These are phyloP conservation scores for Malus hybrid DNA, from an alignment of 331 rosid genomes.

Conservation along the genomic window DNA sequence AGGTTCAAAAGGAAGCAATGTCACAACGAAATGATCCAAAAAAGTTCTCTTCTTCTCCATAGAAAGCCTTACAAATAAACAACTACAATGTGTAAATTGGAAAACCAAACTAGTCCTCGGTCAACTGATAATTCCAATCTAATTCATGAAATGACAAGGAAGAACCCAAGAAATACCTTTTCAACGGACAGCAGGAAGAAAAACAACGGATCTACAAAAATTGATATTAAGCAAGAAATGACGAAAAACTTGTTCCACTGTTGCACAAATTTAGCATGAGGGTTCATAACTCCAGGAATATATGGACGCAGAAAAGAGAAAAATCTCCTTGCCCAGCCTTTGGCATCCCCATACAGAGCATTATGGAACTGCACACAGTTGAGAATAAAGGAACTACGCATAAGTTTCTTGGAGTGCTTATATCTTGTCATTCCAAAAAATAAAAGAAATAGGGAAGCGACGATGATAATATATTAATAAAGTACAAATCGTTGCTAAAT, in stretches of 20 bases:
- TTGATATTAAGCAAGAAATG: conserved; percentile 64
- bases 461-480: too few relatives aligned
- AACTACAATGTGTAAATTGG: background rate
- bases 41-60: background rate
- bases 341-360: conserved; percentile 68
- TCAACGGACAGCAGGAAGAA: conserved; percentile 52
- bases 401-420: conserved; percentile 7
- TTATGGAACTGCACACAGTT: conserved; percentile 49
- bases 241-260: conserved; percentile 60
- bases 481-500: background rate
- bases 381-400: background rate
- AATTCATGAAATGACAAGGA: background rate
- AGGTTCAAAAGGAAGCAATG: background rate
- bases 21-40: background rate
- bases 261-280: conserved; percentile 61
- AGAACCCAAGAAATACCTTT: conserved; percentile 24
- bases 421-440: background rate
- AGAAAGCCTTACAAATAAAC: background rate
- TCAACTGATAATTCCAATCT: background rate
- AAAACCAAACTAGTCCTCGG: background rate
- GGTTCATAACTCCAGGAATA: conserved; percentile 73
- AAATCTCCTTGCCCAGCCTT: conserved; percentile 57
- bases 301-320: conserved; percentile 34
- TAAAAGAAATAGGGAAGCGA: background rate
- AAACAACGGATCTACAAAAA: conserved; percentile 77